Percentiles rank a stretch among this genome's conserved stretches.
Evolutionary conservation across 1,284 basidiomycete genomes (phyloP).

Genomic region (Leccinum huronense): DNA sequence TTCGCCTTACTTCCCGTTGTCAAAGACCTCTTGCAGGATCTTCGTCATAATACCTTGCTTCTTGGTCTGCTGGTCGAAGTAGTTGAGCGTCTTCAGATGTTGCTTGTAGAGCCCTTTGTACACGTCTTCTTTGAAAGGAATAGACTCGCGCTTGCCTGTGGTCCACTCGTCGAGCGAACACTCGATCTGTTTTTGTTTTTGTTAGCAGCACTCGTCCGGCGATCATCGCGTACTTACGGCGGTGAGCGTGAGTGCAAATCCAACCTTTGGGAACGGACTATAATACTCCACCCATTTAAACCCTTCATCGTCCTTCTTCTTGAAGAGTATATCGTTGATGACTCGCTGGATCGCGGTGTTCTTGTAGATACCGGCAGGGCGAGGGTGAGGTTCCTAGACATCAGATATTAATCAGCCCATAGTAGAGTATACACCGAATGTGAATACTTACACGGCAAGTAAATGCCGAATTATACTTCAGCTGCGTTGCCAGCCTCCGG

Average conservation of each 20-base stretch:
- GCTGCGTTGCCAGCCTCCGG: neutral
- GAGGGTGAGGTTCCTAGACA: neutral
- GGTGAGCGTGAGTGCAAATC: conserved; percentile 1
- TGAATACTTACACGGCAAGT: neutral
- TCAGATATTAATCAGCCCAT: neutral
- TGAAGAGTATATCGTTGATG: neutral
- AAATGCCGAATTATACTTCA: neutral
- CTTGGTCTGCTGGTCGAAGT: neutral
- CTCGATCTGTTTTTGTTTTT: neutral
- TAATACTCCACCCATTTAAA: neutral
- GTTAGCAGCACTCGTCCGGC: neutral
- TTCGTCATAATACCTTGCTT: neutral
- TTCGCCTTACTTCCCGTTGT: neutral
- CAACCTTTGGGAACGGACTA: neutral
- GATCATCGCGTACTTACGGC: neutral
- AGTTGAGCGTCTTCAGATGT: neutral
- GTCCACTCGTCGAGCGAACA: neutral
- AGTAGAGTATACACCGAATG: neutral
- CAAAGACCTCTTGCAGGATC: neutral
- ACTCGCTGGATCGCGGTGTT: neutral
- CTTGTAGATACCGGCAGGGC: neutral
- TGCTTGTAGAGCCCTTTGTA: neutral
- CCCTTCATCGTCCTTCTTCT: neutral
- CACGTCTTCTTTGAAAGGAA: neutral
- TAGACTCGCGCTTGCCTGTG: neutral